Evolutionary conservation across 2,329 filamentous ascomycete genomes (phyloP), one percentile per base, ranked within the genome.

Genomic region (Cladosporium oxysporum): DNA sequence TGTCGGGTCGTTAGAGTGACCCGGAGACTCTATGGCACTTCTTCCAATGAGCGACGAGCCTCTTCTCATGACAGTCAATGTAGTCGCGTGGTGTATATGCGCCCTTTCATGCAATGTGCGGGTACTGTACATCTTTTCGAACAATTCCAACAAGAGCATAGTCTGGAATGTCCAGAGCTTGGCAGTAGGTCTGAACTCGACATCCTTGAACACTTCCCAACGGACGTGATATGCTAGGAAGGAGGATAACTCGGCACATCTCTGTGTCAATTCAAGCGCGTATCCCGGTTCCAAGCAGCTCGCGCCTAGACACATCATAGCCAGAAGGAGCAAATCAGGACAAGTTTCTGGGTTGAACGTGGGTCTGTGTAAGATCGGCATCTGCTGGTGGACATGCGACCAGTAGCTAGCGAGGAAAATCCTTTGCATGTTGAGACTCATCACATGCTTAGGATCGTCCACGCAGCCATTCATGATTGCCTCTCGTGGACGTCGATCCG

Each of bases 121-220:
- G 0, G 94, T 97, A 47, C 93, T 95, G 77, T 94, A 98, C 91
- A 97, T 95, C 83, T 99, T 99, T 80, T 99, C 95, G 73, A 96
- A 98, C 0, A 97, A 82, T 76, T 99, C 95, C 14, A 98, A 84
- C 5, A 98, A 84, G 5, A 98, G 83, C 61, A 98, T 81, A 1
- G 94, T 90, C 76, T 98, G 95, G 80, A 98, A 98, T 0, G 97
- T 88, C 94, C 94, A 99, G 8, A 99, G 81, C 78, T 96, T 97
- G 10, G 94, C 94, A 0, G 95, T 94, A 1, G 95, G 93, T 21
- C 92, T 85, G 79, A 96, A 97, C 78, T 93, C 92, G 16, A 86
- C 84, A 75, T 97, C 91, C 84, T 93, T 95, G 76, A 98, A 97
- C 44, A 97, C 91, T 76, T 96, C 91, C 92, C 93, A 97, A 64